A percentile compares a stretch with the other conserved stretches of the same genome.
Conservation (phyloP, 2,329 filamentous ascomycete genomes). For the Dactylellina drechsleri region DNA sequence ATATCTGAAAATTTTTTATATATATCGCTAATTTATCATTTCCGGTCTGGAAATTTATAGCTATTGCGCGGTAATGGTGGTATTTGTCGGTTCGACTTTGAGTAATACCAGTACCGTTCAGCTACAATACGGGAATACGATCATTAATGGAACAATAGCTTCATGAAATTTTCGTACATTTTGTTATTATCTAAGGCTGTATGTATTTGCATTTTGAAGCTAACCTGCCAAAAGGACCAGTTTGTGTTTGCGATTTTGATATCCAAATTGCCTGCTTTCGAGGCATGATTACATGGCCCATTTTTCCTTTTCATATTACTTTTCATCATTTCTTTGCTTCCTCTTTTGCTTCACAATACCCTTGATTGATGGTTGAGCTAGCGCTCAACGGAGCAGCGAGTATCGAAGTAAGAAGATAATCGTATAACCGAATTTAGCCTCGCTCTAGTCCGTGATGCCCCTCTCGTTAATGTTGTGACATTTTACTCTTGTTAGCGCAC, state of each 20-base stretch:
- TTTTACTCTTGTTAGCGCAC: no score
- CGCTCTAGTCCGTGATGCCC: no score
- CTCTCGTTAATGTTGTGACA: no score
- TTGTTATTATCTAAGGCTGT: no score
- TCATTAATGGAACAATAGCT: slow-evolving; percentile 34
- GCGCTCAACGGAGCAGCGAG: no score
- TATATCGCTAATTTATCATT: neutral
- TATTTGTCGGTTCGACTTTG: slow-evolving; percentile 42
- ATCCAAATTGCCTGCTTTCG: no score
- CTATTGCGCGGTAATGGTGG: slow-evolving; percentile 45
- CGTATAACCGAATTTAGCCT: no score
- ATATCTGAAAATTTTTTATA: neutral
- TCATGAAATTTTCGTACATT: neutral
- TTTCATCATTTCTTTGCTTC: neutral
- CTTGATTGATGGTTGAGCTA: neutral
- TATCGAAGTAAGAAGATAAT: no score
- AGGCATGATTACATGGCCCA: neutral
- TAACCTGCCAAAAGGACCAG: no score
- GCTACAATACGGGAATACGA: slow-evolving; percentile 18
- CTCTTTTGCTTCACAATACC: neutral
- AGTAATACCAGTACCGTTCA: slow-evolving; percentile 13
- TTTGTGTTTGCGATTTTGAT: no score
- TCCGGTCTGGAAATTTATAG: slow-evolving; percentile 1
- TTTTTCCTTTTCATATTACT: neutral
- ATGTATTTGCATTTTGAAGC: no score